Evolutionary conservation across 2,329 filamentous ascomycete species (phyloP).

Genomic region (Davidsoniella australis): DNA sequence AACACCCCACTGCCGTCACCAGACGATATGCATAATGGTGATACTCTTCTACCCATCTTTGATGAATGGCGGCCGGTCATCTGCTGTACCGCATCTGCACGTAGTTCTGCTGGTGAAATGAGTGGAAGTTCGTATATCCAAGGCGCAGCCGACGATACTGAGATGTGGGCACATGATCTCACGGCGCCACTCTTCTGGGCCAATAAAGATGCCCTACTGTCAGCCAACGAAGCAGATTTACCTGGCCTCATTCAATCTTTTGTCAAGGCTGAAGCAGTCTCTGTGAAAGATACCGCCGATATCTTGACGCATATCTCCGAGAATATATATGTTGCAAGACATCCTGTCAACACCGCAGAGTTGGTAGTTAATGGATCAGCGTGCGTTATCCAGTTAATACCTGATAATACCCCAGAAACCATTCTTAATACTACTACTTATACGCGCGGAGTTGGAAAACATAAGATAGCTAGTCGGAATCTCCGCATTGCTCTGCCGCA

Average conservation of each 20-base stretch:
- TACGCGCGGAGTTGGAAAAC: slow-evolving; percentile 41
- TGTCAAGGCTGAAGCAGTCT: slow-evolving; percentile 17
- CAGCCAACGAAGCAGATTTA: slow-evolving; percentile 46
- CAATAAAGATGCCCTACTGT: slow-evolving; percentile 42
- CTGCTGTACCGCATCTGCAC: slow-evolving; percentile 68
- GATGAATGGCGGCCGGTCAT: slow-evolving; percentile 54
- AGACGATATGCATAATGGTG: slow-evolving; percentile 9
- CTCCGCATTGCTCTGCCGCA: slow-evolving; percentile 53
- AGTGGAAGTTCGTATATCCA: slow-evolving; percentile 58
- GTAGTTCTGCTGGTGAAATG: slow-evolving; percentile 48
- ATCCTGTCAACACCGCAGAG: slow-evolving; percentile 16
- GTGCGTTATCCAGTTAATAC: slow-evolving; percentile 20
- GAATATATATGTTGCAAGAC: slow-evolving; percentile 22
- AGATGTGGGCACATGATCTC: slow-evolving; percentile 76
- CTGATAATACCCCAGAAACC: slow-evolving; percentile 27
- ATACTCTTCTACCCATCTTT: slow-evolving; percentile 23
- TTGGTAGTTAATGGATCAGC: slow-evolving; percentile 23
- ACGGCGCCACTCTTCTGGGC: slow-evolving; percentile 69
- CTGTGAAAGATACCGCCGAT: slow-evolving; percentile 13
- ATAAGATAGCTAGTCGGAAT: slow-evolving; percentile 68
- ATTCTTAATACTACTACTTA: slow-evolving; percentile 23
- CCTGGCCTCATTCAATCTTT: slow-evolving; percentile 31
- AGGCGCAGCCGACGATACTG: slow-evolving; percentile 85
- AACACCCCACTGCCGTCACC: slow-evolving; percentile 31
- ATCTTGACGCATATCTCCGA: slow-evolving; percentile 19